These are phyloP conservation scores for Leccinum disarticulatum DNA, from an alignment of 768 basidiomycete genomes.

Conservation along the genomic window DNA sequence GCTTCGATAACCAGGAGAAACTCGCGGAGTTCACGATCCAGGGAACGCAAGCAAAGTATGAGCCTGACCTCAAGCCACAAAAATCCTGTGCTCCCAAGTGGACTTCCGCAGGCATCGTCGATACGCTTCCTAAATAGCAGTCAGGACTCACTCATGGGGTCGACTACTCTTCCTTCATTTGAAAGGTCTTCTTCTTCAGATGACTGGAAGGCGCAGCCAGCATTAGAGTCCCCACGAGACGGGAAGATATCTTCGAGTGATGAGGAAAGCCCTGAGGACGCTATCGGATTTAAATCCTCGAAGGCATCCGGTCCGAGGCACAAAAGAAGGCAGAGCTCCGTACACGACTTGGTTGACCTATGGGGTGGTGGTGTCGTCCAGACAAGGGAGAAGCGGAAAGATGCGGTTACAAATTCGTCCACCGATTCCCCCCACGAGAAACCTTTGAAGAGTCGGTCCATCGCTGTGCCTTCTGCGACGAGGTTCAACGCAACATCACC, in stretches of 20 bases:
- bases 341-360: constrained; percentile 78
- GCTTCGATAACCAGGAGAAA: constrained; percentile 24
- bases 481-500: constrained; percentile 26
- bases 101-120: constrained; percentile 5
- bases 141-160: constrained; percentile 8
- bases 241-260: constrained; percentile 52
- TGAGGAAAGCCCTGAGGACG: constrained; percentile 56
- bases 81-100: constrained; percentile 4
- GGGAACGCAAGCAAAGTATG: constrained; percentile 29
- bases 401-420: constrained; percentile 19
- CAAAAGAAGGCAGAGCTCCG: constrained; percentile 70
- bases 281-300: constrained; percentile 29
- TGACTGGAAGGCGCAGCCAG: constrained; percentile 48
- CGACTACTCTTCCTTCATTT: constrained; percentile 11
- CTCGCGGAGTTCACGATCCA: constrained; percentile 34
- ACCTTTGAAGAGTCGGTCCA: constrained; percentile 22
- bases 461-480: constrained; percentile 15
- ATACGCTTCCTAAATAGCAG: constrained; percentile 9
- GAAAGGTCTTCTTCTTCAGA: constrained; percentile 37
- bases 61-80: constrained; percentile 12
- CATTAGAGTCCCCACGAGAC: constrained; percentile 24
- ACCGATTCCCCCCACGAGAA: constrained; percentile 20
- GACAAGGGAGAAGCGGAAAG: constrained; percentile 44
- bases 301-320: constrained; percentile 31
- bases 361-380: constrained; percentile 60